phyloP scores from a whole-genome alignment of 2,329 filamentous ascomycete species.

The Fusarium metavorans region DNA sequence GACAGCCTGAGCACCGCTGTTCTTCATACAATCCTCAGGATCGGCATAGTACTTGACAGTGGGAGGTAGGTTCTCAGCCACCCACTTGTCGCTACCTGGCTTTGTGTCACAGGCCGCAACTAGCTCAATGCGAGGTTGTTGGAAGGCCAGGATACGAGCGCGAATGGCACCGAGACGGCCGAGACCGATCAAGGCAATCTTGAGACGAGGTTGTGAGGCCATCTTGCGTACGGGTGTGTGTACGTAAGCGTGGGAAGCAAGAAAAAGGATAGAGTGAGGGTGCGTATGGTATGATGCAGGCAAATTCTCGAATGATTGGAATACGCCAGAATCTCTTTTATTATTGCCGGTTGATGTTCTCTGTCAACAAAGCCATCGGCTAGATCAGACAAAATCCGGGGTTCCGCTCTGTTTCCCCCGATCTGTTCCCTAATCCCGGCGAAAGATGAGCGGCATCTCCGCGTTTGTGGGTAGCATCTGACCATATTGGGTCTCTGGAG shows the following conservation, averaged over 20 bases:
- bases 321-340: background rate
- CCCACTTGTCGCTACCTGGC: slow-evolving; percentile 48
- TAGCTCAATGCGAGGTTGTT: slow-evolving; percentile 51
- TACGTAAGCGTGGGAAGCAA: background rate
- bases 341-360: background rate
- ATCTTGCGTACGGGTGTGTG: slow-evolving; percentile 13
- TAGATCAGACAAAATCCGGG: slow-evolving; percentile 1
- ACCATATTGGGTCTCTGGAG: background rate
- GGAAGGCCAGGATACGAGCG: slow-evolving; percentile 49
- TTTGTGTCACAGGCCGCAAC: slow-evolving; percentile 51
- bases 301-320: background rate
- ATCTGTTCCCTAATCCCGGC: background rate
- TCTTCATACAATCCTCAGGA: slow-evolving; percentile 44
- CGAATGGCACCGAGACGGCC: slow-evolving; percentile 47
- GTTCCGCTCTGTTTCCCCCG: background rate
- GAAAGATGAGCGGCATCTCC: background rate
- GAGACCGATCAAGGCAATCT: slow-evolving; percentile 44
- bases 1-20: slow-evolving; percentile 45
- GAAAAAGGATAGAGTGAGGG: background rate
- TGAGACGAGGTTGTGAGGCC: slow-evolving; percentile 27
- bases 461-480: background rate
- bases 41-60: slow-evolving; percentile 40
- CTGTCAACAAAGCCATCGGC: background rate
- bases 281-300: background rate
- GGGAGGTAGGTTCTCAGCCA: slow-evolving; percentile 45